phyloP scores from a whole-genome alignment of 805 yeast species.

The Candida insectalens region DNA sequence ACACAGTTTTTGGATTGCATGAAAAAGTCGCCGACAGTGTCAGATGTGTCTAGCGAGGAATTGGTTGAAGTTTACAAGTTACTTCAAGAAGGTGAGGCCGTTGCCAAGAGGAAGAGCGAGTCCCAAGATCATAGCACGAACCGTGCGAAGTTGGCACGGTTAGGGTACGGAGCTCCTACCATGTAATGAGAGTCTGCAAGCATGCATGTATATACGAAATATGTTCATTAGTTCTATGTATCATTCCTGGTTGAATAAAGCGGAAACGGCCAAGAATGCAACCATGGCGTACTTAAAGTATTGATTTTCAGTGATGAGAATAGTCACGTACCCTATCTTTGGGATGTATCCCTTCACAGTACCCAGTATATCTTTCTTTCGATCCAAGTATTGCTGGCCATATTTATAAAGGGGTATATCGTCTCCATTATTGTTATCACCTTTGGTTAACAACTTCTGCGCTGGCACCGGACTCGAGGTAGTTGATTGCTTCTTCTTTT shows the following conservation, averaged over 20 bases:
- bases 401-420: conserved; percentile 79
- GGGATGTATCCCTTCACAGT: conserved; percentile 92
- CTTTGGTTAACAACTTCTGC: conserved; percentile 82
- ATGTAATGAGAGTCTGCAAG: conserved; percentile 1
- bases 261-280: conserved; percentile 63
- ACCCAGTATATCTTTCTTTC: conserved; percentile 74
- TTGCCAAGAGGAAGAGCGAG: conserved; percentile 1
- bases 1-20: conserved; percentile 8
- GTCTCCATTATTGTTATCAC: conserved; percentile 91
- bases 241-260: conserved; percentile 52
- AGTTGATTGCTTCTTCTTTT: conserved; percentile 5
- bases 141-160: conserved; percentile 13
- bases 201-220: too few species aligned
- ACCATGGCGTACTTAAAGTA: conserved; percentile 73
- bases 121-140: conserved; percentile 5
- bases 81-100: conserved; percentile 9
- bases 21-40: conserved; percentile 4
- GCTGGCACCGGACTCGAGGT: conserved; percentile 6
- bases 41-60: conserved; percentile 11
- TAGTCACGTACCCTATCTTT: conserved; percentile 81
- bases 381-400: conserved; percentile 66
- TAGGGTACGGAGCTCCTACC: conserved; percentile 19
- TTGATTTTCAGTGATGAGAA: conserved; percentile 79
- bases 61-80: conserved; percentile 10
- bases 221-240: too few species aligned